Evolutionary conservation across 768 basidiomycete genomes (phyloP), one percentile per base, ranked within the genome.

Genomic region (Boletus sp.): DNA sequence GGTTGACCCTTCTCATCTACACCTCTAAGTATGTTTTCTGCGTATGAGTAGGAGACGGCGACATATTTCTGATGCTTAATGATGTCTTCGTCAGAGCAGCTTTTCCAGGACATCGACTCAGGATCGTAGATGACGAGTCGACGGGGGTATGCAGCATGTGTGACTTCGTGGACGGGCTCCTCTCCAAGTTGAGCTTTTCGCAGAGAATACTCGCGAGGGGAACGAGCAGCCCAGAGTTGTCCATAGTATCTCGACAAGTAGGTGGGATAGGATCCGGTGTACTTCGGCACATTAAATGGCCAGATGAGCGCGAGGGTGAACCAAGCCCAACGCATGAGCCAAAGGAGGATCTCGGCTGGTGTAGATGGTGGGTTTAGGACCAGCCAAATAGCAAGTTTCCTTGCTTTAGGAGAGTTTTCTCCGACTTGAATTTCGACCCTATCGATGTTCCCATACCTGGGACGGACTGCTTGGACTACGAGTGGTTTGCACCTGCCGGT

Each of bases 401-500:
- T 61, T 9, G 54, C 40, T 14, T 41, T 37, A 1, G 50, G 45
- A 15, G 18, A 2, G 10, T 36, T 54, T 28, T 11, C 46, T 20
- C 37, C 54, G n/a, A 68, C 32, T 0, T 1, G 0, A 5, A 35
- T 9, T 29, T 68, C 61, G 11, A 4, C 35, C 7, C 51, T 14
- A 6, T 36, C 35, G 1, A 5, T 9, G 12, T 8, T 15, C 5
- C 8, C 17, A 20, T 0, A 2, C 1, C 32, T 47, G 8, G 67
- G 64, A n/a, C 58, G 55, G 28, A 69, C 57, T 20, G 62, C 68
- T 41, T 71, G 67, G n/a, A 71, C 57, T 11, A 28, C 0, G 20
- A 71, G 67, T 12, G 20, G 53, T 45, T 20, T 71, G 44, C 69
- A 68, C 46, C 28, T 69, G 20, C 67, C 69, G 5, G 56, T 61